phyloP scores from a whole-genome alignment of 2,329 filamentous ascomycete species.

The Pseudocercospora fijiensis region DNA sequence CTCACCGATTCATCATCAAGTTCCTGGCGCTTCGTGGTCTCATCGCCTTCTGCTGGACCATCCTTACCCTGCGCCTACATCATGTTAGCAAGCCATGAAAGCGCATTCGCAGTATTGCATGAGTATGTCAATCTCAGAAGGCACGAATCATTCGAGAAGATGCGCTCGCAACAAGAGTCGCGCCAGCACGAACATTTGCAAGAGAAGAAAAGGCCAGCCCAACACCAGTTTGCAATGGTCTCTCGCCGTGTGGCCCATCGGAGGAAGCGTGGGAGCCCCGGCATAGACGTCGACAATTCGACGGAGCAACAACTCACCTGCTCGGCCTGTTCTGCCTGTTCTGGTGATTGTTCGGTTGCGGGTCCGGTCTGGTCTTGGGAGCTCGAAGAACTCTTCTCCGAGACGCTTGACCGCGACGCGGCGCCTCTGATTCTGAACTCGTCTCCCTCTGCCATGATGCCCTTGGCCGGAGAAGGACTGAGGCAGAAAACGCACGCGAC shows the following conservation, averaged over 20 bases:
- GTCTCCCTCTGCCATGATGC: slow-evolving; percentile 26
- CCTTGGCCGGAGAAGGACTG: background rate
- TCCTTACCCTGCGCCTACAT: slow-evolving; percentile 18
- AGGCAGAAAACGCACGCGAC: background rate
- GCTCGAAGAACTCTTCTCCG: slow-evolving; percentile 9
- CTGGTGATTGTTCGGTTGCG: slow-evolving; percentile 14
- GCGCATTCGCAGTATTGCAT: background rate
- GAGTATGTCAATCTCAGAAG: background rate
- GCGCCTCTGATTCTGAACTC: slow-evolving; percentile 30
- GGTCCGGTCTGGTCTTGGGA: slow-evolving; percentile 19
- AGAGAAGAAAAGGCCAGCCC: background rate
- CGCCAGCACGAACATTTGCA: background rate
- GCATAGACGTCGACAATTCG: background rate
- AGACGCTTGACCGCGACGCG: slow-evolving; percentile 14
- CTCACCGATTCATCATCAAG: slow-evolving; percentile 9
- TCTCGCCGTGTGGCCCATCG: background rate
- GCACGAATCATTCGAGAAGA: background rate
- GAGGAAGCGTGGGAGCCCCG: background rate
- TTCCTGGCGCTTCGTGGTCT: background rate
- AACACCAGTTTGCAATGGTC: background rate
- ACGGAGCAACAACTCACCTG: slow-evolving; percentile 24
- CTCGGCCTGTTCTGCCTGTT: slow-evolving; percentile 20
- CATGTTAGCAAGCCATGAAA: slow-evolving; percentile 22
- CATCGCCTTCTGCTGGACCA: background rate
- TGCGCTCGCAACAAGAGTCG: background rate